These are phyloP conservation scores for Hypoxylon sp. DNA, from an alignment of 2,329 filamentous ascomycete species.

Conservation along the genomic window DNA sequence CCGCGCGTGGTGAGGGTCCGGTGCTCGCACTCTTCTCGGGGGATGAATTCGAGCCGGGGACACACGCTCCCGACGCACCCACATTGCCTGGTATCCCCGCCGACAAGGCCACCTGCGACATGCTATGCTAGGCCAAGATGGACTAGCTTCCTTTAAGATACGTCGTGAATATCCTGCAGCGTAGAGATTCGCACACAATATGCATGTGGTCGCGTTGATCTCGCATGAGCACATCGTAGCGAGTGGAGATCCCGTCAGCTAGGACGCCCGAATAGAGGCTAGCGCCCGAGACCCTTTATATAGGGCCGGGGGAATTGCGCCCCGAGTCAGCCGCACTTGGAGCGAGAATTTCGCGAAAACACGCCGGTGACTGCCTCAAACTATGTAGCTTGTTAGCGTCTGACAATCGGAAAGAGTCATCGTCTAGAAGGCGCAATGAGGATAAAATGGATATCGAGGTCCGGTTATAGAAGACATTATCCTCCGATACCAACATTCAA, in stretches of 20 bases:
- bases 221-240: not conserved
- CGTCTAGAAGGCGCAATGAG: not conserved
- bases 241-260: conserved; percentile 19
- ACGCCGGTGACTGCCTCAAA: conserved; percentile 1
- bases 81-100: conserved; percentile 8
- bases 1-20: conserved; percentile 4
- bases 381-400: not conserved
- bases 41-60: conserved; percentile 14
- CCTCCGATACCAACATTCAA: not conserved
- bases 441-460: conserved; percentile 8
- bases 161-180: not conserved
- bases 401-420: not conserved
- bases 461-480: not conserved
- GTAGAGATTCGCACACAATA: not conserved
- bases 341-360: conserved; percentile 36
- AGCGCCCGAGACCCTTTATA: not conserved
- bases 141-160: conserved; percentile 5
- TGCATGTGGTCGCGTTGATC: not conserved
- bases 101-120: conserved; percentile 28
- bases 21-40: conserved; percentile 47
- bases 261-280: conserved; percentile 10
- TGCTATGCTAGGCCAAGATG: conserved; percentile 4
- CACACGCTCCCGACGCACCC: not conserved
- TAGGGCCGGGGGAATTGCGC: conserved; percentile 28
- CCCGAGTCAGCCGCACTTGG: conserved; percentile 24